phyloP scores from a whole-genome alignment of 1,284 basidiomycete species.

The Grifola frondosa region DNA sequence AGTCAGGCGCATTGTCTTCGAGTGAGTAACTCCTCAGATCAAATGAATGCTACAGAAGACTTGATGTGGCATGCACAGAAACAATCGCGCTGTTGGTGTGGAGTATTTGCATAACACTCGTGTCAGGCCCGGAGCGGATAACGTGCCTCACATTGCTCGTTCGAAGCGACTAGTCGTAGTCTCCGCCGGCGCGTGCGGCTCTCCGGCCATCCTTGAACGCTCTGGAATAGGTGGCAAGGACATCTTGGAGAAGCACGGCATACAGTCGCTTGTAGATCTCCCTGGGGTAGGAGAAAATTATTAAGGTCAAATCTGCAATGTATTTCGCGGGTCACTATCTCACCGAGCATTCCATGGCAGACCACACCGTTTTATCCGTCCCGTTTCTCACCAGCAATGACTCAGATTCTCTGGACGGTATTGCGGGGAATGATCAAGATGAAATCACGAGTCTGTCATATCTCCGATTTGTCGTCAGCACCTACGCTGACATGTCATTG shows the following conservation, averaged over 20 bases:
- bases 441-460: conserved; percentile 32
- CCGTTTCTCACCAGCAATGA: conserved; percentile 40
- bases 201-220: conserved; percentile 53
- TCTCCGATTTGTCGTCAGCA: background rate
- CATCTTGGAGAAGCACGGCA: conserved; percentile 40
- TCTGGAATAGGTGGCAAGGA: conserved; percentile 28
- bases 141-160: conserved; percentile 27
- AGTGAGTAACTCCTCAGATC: conserved; percentile 18
- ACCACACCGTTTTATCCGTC: conserved; percentile 41
- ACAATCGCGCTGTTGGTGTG: conserved; percentile 52
- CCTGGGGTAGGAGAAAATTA: conserved; percentile 59
- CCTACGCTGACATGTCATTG: background rate
- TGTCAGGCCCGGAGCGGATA: conserved; percentile 23
- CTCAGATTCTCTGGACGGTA: conserved; percentile 42
- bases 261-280: conserved; percentile 47
- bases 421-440: conserved; percentile 38
- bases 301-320: too few relatives aligned
- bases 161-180: conserved; percentile 48
- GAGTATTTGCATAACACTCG: conserved; percentile 47
- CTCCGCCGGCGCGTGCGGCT: conserved; percentile 53
- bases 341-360: too few relatives aligned
- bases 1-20: conserved; percentile 29
- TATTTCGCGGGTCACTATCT: too few relatives aligned
- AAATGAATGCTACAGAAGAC: background rate
- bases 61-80: conserved; percentile 33